Evolutionary conservation across 768 basidiomycete genomes (phyloP), one percentile per base, ranked within the genome.

Genomic region (Collybiopsis luxurians): DNA sequence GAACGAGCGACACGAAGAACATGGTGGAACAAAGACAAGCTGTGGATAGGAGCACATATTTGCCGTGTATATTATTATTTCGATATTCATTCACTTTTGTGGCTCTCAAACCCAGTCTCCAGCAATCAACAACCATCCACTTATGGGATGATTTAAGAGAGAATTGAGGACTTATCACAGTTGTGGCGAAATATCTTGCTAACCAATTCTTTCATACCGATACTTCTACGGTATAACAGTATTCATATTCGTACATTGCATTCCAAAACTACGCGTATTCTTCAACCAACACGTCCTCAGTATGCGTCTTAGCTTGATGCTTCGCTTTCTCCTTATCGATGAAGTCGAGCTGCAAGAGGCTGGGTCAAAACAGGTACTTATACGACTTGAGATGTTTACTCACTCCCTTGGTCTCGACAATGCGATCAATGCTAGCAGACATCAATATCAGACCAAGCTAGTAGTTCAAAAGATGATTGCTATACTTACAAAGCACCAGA

Each of bases 331-430:
- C 61, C 31, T 47, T 65, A 63, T 83, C 79, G 39, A 81, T 15
- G 31, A 66, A 74, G 66, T 83, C 78, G 27, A 82, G 76, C 71
- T 75, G 47, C 7, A 38, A 36, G 31, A n/a, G 21, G 0, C 24
- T 10, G 27, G 12, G n/a, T 7, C 9, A 21, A 49, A 27, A 27
- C 36, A 34, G 59, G 38, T 23, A 23, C 11, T 1, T n/a, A n/a
- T 39, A 38, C 34, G 17, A 36, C 17, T 19, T 26, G 26, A 42
- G 17, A 31, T 9, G 17, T n/a, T n/a, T 10, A 61, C 76, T 52
- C 66, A 78, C 77, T 24, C 82, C 83, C 62, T 77, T 81, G 61
- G 79, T 77, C 70, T 85, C 83, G 28, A 79, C 59, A 13, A 78
- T 44, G 52, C 47, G 54, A 38, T 55, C 54, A 55, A 50, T 27